Evolutionary conservation across 345 rosid species (phyloP).

Genomic region (Eucalyptus cloeziana): DNA sequence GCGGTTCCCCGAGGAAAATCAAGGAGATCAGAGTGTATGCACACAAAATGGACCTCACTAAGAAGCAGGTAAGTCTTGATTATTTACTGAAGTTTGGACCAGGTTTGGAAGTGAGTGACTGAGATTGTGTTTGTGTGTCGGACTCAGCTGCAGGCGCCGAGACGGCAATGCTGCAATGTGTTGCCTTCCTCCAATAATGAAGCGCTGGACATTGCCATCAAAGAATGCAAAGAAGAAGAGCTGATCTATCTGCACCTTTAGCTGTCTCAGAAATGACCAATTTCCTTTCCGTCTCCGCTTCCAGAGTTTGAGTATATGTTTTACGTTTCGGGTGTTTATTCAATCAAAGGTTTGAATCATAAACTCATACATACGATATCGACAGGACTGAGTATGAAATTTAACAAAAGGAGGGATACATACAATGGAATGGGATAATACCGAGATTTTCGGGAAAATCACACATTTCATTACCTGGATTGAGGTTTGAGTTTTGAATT

Average conservation of each 20-base stretch:
- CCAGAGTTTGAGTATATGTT: not conserved
- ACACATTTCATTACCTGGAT: not conserved
- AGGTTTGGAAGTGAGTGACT: not conserved
- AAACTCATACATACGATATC: not conserved
- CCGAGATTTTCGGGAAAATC: not conserved
- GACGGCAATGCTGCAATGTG: slow-evolving; percentile 79
- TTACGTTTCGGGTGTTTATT: not conserved
- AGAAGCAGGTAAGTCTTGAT: slow-evolving; percentile 6
- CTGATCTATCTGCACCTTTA: slow-evolving; percentile 36
- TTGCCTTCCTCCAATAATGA: slow-evolving; percentile 37
- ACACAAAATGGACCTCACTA: slow-evolving; percentile 31
- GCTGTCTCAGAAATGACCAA: not conserved
- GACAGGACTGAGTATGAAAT: not conserved
- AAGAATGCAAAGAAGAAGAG: slow-evolving; percentile 69
- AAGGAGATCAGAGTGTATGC: slow-evolving; percentile 60
- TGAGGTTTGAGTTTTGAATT: not conserved
- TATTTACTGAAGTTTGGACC: not conserved
- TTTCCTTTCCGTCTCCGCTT: not conserved
- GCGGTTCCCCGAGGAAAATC: slow-evolving; percentile 41
- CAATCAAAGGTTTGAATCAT: not conserved
- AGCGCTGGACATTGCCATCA: slow-evolving; percentile 47
- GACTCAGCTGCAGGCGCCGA: slow-evolving; percentile 46
- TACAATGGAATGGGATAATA: not conserved
- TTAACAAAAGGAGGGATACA: not conserved
- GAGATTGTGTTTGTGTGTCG: not conserved